These are phyloP conservation scores for Aureobasidium musti DNA, from an alignment of 2,329 filamentous ascomycete genomes.

Conservation along the genomic window DNA sequence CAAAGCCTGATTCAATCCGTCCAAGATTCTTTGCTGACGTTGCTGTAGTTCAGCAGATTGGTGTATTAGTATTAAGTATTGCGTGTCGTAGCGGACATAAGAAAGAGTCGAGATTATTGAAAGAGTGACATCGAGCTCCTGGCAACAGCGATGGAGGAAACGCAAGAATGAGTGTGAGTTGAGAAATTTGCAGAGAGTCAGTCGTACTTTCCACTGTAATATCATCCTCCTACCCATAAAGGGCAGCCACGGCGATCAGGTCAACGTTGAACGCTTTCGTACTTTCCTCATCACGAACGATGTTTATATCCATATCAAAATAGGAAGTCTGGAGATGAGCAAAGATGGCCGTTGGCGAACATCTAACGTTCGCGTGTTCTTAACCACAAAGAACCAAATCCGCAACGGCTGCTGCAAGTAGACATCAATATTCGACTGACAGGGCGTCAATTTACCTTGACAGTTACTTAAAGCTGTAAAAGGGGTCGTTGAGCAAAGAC, in stretches of 20 bases:
- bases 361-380: constrained; percentile 12
- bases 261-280: constrained; percentile 23
- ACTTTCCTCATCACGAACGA: background rate
- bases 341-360: constrained; percentile 12
- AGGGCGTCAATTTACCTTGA: too few species aligned
- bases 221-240: background rate
- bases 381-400: background rate
- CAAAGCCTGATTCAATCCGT: background rate
- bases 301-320: constrained; percentile 13
- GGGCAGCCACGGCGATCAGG: constrained; percentile 6
- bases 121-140: constrained; percentile 19
- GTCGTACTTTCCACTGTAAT: constrained; percentile 1
- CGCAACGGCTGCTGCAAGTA: background rate
- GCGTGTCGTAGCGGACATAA: background rate
- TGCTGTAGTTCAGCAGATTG: background rate
- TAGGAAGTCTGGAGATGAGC: constrained; percentile 22
- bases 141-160: background rate
- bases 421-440: too few species aligned
- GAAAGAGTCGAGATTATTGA: constrained; percentile 9
- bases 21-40: background rate
- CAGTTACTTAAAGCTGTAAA: too few species aligned
- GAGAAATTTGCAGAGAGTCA: background rate
- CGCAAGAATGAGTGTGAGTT: background rate
- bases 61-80: constrained; percentile 3
- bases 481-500: too few species aligned